Percentiles rank a stretch among this genome's conserved stretches.
These are phyloP conservation scores for Sporothrix humicola DNA, from an alignment of 2,329 filamentous ascomycete species.

Conservation along the genomic window DNA sequence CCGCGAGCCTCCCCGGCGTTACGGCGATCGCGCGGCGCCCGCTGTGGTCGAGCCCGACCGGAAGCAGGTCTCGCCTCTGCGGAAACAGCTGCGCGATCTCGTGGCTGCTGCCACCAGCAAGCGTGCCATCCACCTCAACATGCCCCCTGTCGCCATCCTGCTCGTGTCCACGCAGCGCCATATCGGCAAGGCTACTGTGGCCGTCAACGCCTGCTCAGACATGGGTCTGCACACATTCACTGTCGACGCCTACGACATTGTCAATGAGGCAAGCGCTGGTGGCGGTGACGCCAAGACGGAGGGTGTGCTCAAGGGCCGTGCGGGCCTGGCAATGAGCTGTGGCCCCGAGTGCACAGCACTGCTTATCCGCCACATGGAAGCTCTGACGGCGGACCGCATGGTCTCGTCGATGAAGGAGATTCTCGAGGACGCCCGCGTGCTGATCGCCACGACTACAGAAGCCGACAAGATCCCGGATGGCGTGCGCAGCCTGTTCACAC, in stretches of 20 bases:
- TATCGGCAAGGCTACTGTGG: conserved; percentile 87
- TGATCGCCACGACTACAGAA: conserved; percentile 94
- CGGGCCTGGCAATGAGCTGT: conserved; percentile 87
- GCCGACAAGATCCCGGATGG: conserved; percentile 93
- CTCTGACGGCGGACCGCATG: conserved; percentile 89
- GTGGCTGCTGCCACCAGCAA: conserved; percentile 88
- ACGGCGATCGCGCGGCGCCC: conserved; percentile 48
- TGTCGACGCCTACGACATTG: conserved; percentile 90
- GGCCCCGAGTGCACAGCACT: conserved; percentile 82
- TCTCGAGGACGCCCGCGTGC: conserved; percentile 75
- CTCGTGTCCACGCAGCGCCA: conserved; percentile 90
- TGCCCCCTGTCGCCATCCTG: conserved; percentile 87
- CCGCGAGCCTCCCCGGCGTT: conserved; percentile 65
- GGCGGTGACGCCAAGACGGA: conserved; percentile 94
- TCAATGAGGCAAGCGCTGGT: conserved; percentile 87
- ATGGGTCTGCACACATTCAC: conserved; percentile 88
- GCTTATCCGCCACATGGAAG: conserved; percentile 88
- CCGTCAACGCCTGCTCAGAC: conserved; percentile 78
- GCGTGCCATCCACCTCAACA: conserved; percentile 81
- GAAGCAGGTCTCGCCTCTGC: conserved; percentile 59
- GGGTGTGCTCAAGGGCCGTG: conserved; percentile 83
- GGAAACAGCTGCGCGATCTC: conserved; percentile 78
- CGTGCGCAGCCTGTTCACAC: conserved; percentile 88
- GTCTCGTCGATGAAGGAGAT: conserved; percentile 83
- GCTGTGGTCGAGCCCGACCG: conserved; percentile 54